Evolutionary conservation across 192 early-diverging fungal species (phyloP).

Genomic region (Chytriomyces confervae): DNA sequence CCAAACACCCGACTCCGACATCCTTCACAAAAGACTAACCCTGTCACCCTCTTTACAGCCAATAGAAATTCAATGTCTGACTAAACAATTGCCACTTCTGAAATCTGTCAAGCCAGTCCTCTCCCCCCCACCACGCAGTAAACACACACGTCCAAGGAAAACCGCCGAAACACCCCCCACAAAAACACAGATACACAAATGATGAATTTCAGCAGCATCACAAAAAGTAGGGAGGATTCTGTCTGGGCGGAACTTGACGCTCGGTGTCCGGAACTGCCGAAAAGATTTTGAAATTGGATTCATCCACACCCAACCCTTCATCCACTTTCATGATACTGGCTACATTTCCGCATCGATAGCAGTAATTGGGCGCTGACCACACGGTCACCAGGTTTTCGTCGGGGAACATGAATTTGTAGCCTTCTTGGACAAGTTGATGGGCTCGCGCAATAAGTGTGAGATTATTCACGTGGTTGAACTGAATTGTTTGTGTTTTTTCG

Average conservation of each 20-base stretch:
- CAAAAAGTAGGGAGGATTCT: constrained; percentile 59
- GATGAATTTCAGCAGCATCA: constrained; percentile 5
- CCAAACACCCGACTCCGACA: too few species aligned
- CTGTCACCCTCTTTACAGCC: too few species aligned
- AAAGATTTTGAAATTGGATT: constrained; percentile 93
- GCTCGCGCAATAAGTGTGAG: constrained; percentile 90
- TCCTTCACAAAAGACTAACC: too few species aligned
- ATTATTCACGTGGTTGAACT: constrained; percentile 94
- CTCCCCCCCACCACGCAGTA: too few species aligned
- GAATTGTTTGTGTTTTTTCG: neutral
- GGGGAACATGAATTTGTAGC: constrained; percentile 92
- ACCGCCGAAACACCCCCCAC: too few species aligned
- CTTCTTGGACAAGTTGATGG: constrained; percentile 98
- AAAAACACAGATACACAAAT: too few species aligned
- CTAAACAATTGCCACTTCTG: too few species aligned
- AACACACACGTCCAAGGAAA: too few species aligned
- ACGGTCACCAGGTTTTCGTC: constrained; percentile 94
- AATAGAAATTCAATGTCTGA: too few species aligned
- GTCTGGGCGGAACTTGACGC: constrained; percentile 57
- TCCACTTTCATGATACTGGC: constrained; percentile 66
- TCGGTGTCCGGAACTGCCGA: constrained; percentile 94
- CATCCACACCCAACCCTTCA: constrained; percentile 75
- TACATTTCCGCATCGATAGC: constrained; percentile 70
- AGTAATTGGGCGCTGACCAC: constrained; percentile 86
- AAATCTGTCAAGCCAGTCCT: too few species aligned